These are phyloP conservation scores for Tanozyma kutaoensis DNA, from an alignment of 805 yeast genomes.

Conservation along the genomic window DNA sequence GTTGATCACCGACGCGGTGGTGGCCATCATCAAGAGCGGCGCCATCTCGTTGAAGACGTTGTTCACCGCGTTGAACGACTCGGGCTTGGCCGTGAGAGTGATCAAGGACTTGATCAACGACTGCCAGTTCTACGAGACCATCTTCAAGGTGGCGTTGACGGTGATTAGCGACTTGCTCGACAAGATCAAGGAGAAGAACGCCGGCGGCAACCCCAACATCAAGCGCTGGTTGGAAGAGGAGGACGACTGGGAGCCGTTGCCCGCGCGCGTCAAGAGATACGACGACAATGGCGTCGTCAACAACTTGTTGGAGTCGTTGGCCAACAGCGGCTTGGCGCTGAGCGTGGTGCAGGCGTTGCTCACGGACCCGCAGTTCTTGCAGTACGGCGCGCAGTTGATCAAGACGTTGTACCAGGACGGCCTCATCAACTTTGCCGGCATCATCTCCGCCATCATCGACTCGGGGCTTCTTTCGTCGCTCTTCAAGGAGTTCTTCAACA, in stretches of 20 bases:
- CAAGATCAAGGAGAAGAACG: constrained; percentile 10
- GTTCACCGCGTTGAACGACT: constrained; percentile 24
- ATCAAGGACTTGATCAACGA: constrained; percentile 21
- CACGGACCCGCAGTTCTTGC: constrained; percentile 21
- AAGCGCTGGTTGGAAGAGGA: constrained; percentile 10
- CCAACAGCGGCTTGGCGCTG: constrained; percentile 26
- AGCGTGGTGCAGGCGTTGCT: constrained; percentile 24
- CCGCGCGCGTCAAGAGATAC: constrained; percentile 4
- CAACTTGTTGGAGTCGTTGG: constrained; percentile 28
- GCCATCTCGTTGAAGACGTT: constrained; percentile 20
- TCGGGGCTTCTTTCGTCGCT: constrained; percentile 26
- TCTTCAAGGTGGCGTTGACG: constrained; percentile 20
- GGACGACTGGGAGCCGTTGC: background rate
- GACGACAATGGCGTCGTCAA: constrained; percentile 11
- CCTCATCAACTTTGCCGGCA: constrained; percentile 13
- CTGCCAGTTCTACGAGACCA: constrained; percentile 25
- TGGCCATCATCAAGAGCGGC: constrained; percentile 17
- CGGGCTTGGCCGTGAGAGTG: constrained; percentile 26
- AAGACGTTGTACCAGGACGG: constrained; percentile 13
- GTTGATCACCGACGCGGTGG: constrained; percentile 14
- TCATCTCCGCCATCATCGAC: constrained; percentile 15
- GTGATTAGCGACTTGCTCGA: constrained; percentile 17
- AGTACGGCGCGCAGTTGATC: constrained; percentile 25
- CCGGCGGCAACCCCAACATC: constrained; percentile 8
- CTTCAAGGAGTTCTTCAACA: constrained; percentile 23